phyloP scores from a whole-genome alignment of 805 yeast species.

The Candida chauliodis region DNA sequence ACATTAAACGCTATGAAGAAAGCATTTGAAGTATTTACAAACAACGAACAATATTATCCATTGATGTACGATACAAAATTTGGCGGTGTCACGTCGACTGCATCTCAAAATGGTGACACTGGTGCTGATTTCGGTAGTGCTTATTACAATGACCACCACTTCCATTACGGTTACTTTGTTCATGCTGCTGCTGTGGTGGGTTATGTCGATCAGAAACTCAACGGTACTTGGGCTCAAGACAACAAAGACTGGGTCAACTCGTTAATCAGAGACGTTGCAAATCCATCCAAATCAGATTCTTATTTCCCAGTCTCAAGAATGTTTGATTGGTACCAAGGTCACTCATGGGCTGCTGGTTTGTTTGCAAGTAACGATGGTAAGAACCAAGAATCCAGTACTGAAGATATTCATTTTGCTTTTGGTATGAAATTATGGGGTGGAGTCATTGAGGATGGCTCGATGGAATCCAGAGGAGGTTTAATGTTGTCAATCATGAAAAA shows the following conservation, averaged over 20 bases:
- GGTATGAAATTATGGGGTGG: slow-evolving; percentile 68
- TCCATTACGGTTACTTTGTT: slow-evolving; percentile 80
- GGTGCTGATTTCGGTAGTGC: slow-evolving; percentile 66
- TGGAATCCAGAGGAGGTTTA: slow-evolving; percentile 56
- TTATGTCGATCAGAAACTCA: slow-evolving; percentile 52
- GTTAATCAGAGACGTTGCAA: slow-evolving; percentile 65
- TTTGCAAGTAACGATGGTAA: slow-evolving; percentile 70
- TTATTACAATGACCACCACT: slow-evolving; percentile 82
- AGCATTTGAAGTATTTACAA: slow-evolving; percentile 40
- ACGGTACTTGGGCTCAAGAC: slow-evolving; percentile 51
- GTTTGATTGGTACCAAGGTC: slow-evolving; percentile 76
- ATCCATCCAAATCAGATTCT: slow-evolving; percentile 52
- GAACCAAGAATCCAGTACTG: slow-evolving; percentile 71
- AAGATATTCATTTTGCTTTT: slow-evolving; percentile 68
- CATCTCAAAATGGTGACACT: slow-evolving; percentile 41
- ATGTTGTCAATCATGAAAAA: slow-evolving; percentile 59
- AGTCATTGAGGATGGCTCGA: slow-evolving; percentile 51
- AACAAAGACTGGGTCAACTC: slow-evolving; percentile 55
- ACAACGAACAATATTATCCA: slow-evolving; percentile 46
- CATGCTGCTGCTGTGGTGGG: slow-evolving; percentile 82
- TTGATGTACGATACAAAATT: slow-evolving; percentile 53
- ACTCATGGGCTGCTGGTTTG: slow-evolving; percentile 76
- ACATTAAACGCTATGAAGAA: slow-evolving; percentile 35
- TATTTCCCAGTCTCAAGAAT: slow-evolving; percentile 69
- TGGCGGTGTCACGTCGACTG: slow-evolving; percentile 55